Conservation (phyloP, 768 basidiomycete species). For the Coprinopsis cinerea region DNA sequence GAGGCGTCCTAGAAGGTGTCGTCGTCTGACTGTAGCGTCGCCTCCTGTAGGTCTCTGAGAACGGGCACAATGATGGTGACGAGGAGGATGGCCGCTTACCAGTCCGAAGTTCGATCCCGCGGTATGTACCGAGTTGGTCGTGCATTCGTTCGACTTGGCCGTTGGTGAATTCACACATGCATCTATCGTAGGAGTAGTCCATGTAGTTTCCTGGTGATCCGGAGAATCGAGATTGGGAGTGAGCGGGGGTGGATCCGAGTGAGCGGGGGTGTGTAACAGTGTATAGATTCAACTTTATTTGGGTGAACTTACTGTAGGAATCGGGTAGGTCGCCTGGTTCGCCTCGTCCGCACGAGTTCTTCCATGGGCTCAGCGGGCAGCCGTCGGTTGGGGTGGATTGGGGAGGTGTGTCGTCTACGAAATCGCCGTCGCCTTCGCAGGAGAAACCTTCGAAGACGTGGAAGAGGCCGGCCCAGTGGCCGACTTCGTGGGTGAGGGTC, state of each 20-base stretch:
- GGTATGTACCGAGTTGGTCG: not conserved
- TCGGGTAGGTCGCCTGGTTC: too few relatives aligned
- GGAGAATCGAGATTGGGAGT: not conserved
- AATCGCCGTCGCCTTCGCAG: conserved; percentile 29
- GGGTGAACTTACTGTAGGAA: not conserved
- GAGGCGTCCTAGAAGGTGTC: too few relatives aligned
- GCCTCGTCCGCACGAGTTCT: too few relatives aligned
- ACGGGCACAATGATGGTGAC: too few relatives aligned
- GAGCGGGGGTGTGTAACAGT: not conserved
- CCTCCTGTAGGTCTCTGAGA: too few relatives aligned
- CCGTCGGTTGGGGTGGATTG: conserved; percentile 25
- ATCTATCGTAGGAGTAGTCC: not conserved
- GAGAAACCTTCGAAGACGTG: conserved; percentile 36
- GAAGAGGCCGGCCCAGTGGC: conserved; percentile 44
- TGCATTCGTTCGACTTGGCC: not conserved
- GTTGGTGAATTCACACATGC: conserved; percentile 18
- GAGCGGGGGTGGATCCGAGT: not conserved
- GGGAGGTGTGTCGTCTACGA: conserved; percentile 36
- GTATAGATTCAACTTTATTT: not conserved
- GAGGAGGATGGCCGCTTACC: too few relatives aligned
- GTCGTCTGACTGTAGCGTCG: too few relatives aligned
- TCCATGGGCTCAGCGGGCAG: too few relatives aligned
- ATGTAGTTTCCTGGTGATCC: not conserved
- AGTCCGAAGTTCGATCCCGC: too few relatives aligned
- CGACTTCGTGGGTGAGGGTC: conserved; percentile 42